Evolutionary conservation across 129 eudicot species (phyloP).

Genomic region (Flaveria brownii): DNA sequence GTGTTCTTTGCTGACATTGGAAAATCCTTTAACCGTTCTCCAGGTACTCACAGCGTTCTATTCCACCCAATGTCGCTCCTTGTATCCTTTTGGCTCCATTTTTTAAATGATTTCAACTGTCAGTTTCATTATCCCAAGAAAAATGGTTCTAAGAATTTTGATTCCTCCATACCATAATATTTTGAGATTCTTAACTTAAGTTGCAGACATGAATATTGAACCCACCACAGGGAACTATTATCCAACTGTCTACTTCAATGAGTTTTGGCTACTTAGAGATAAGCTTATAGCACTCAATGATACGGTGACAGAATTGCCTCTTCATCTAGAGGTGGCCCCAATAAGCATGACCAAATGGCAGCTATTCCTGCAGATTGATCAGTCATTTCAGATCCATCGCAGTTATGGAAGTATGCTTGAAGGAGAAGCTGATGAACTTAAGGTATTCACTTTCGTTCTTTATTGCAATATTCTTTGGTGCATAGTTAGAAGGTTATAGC

Average conservation of each 20-base stretch:
- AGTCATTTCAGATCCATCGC: constrained; percentile 92
- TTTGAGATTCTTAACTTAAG: constrained; percentile 53
- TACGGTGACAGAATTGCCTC: constrained; percentile 71
- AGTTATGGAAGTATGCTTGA: constrained; percentile 98
- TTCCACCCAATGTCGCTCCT: constrained; percentile 85
- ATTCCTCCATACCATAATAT: background rate
- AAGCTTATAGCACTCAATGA: constrained; percentile 76
- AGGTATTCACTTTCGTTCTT: constrained; percentile 49
- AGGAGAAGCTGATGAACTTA: constrained; percentile 96
- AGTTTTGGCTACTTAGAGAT: constrained; percentile 95
- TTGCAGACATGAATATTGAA: constrained; percentile 79
- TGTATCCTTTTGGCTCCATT: constrained; percentile 62
- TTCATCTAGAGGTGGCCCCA: constrained; percentile 89
- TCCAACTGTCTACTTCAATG: constrained; percentile 83
- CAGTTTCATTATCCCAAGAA: background rate
- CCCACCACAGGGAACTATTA: constrained; percentile 77
- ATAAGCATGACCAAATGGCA: constrained; percentile 99
- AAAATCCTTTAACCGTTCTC: constrained; percentile 18
- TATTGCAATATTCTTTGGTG: background rate
- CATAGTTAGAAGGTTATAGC: constrained; percentile 4
- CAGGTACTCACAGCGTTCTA: constrained; percentile 73
- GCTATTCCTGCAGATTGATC: constrained; percentile 84
- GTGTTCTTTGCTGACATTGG: constrained; percentile 14
- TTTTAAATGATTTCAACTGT: background rate
- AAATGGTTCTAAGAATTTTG: background rate